Evolutionary conservation across 2,329 filamentous ascomycete genomes (phyloP), one percentile per base, ranked within the genome.

Genomic region (Emmonsiellopsis sp.): DNA sequence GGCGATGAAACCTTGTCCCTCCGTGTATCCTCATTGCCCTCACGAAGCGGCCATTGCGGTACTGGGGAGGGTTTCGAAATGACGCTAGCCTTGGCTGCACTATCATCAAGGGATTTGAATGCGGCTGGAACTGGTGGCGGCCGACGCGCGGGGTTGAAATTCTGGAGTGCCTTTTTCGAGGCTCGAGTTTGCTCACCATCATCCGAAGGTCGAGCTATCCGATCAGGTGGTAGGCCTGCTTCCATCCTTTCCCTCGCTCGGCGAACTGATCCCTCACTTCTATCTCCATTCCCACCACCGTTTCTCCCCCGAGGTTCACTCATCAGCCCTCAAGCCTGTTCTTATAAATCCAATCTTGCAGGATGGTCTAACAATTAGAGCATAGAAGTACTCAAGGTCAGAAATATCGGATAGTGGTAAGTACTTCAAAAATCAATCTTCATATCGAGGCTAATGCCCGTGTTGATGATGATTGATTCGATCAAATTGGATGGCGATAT

Each of bases 11-110:
- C 53, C 17, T 63, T 58, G 6, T 62, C 64, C 31, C 60, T 52
- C 31, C 60, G 57, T 13, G 59, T 48, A 37, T 58, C 55, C n/a
- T 61, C 56, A 36, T 62, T 54, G 57, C 69, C 66, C 57, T 70
- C 66, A n/a, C 70, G 64, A 8, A 77, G 64, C 48, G 75, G 74
- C 75, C 75, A 77, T 62, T 74, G 71, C 39, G 70, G 68, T 55
- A 67, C 65, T 49, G 70, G 70, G 8, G 71, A 65, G n/a, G 57
- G 51, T 37, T 63, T 51, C 9, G 54, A 51, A 40, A 58, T 56
- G 11, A 58, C 34, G 39, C 10, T 33, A 36, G 44, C 11, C 33
- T 39, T 51, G 47, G 44, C 50, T 3, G 48, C 27, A 9, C 52
- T 52, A 34, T 58, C 52, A 32, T 56, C 52, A n/a, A 42, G 31